Percentiles rank a stretch among this genome's conserved stretches.
phyloP scores from a whole-genome alignment of 2,329 filamentous ascomycete species.

The Setomelanomma holmii region DNA sequence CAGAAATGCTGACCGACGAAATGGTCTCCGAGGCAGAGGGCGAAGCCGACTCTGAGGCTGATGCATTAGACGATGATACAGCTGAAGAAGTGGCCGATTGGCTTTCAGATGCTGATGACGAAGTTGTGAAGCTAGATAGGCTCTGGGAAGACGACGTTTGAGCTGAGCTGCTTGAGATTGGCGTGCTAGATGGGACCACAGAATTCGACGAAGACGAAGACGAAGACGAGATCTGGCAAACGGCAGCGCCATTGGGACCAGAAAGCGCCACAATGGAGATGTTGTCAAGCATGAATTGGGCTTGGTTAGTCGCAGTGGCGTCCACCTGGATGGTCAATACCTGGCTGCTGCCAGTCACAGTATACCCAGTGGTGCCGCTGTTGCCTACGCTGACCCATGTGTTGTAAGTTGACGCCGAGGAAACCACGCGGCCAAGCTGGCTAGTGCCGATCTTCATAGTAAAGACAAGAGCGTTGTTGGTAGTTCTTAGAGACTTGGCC shows the following conservation, averaged over 20 bases:
- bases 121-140: not conserved
- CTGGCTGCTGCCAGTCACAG: not conserved
- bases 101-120: not conserved
- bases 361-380: not conserved
- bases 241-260: not conserved
- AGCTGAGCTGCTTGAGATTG: not conserved
- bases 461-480: not conserved
- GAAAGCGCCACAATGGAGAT: not conserved
- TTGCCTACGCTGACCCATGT: not conserved
- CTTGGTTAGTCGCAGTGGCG: not conserved
- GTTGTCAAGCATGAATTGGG: not conserved
- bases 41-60: not conserved
- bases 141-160: not conserved
- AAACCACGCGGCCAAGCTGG: not conserved
- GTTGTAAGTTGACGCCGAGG: not conserved
- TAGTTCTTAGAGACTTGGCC: not conserved
- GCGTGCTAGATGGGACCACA: not conserved
- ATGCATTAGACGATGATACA: not conserved
- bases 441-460: not conserved
- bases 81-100: not conserved
- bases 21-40: not conserved
- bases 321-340: not conserved
- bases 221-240: not conserved
- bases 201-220: not conserved
- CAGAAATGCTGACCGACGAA: not conserved